Evolutionary conservation across 2,329 filamentous ascomycete genomes (phyloP), one percentile per base, ranked within the genome.

Genomic region (Bipolaris victoriae): DNA sequence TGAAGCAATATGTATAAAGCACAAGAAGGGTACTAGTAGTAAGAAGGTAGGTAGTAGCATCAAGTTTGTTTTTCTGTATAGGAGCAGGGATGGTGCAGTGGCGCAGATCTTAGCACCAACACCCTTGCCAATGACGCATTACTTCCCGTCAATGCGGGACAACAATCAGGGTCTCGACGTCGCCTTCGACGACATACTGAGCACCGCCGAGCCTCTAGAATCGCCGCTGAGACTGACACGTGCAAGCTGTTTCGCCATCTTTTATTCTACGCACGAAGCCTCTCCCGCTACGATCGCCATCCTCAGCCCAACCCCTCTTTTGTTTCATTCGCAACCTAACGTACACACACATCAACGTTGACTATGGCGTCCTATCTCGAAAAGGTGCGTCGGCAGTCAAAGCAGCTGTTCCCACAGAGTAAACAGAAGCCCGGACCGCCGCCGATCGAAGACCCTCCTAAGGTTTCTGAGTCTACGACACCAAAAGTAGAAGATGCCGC

Each of bases 331-430:
- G 16, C 51, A 37, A 18, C 7, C 13, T n/a, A 31, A 20, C 22
- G 16, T 36, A 20, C 31, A 22, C 31, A 29, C 31, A 18, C 31
- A 43, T 18, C n/a, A 41, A 24, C 22, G 22, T 9, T 20, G 41
- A 26, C 50, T 35, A 75, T 75, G 71, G 62, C 71, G 4, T 67
- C 67, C 16, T 74, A 73, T 44, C 58, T 74, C 5, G 71, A 75
- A 46, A 76, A 75, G 55, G 61, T 74, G 36, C 70, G 69, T 9
- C 68, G 69, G 11, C 69, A 73, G 52, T 71, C 70, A 2, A 75
- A 74, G 58, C 69, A 75, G 52, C 49, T 62, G 1, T 62, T 66
- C 7, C 58, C 65, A 15, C 57, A 59, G 39, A 61, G 20, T 50
- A 62, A 52, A 33, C 56, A 49, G 24, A 68, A 54, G 45, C 48